Evolutionary conservation across 805 yeast genomes (phyloP).

Genomic region (Barnettozyma siamensis): DNA sequence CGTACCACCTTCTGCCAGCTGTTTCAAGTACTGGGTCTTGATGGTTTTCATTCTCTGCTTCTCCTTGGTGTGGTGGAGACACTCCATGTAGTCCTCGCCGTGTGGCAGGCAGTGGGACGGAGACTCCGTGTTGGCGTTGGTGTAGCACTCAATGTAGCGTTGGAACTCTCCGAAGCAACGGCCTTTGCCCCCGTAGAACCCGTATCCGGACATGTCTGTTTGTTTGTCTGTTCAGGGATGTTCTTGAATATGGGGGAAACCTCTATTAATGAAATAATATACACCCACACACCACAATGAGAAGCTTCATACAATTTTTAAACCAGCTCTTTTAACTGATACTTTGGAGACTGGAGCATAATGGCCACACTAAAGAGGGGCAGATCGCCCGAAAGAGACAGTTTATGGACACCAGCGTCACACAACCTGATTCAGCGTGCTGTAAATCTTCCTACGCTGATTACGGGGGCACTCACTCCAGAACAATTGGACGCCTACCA

Average conservation of each 20-base stretch:
- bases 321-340: no score
- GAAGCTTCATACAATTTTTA: no score
- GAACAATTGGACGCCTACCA: constrained; percentile 81
- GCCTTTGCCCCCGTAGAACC: constrained; percentile 38
- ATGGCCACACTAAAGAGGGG: background rate
- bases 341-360: no score
- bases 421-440: constrained; percentile 12
- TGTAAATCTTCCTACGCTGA: constrained; percentile 33
- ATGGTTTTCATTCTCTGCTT: constrained; percentile 23
- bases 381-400: background rate
- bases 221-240: no score
- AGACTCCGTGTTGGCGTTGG: constrained; percentile 32
- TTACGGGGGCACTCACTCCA: constrained; percentile 47
- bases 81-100: constrained; percentile 44
- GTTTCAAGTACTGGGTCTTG: constrained; percentile 20
- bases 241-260: no score
- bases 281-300: no score
- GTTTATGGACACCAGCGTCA: constrained; percentile 6
- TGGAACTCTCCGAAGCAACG: constrained; percentile 43
- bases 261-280: no score
- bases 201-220: constrained; percentile 33
- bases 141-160: constrained; percentile 40
- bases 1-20: constrained; percentile 5
- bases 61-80: constrained; percentile 44
- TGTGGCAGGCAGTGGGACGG: constrained; percentile 34